Conservation (phyloP, 2,329 filamentous ascomycete genomes). For the Alternaria angustiovoidea region DNA sequence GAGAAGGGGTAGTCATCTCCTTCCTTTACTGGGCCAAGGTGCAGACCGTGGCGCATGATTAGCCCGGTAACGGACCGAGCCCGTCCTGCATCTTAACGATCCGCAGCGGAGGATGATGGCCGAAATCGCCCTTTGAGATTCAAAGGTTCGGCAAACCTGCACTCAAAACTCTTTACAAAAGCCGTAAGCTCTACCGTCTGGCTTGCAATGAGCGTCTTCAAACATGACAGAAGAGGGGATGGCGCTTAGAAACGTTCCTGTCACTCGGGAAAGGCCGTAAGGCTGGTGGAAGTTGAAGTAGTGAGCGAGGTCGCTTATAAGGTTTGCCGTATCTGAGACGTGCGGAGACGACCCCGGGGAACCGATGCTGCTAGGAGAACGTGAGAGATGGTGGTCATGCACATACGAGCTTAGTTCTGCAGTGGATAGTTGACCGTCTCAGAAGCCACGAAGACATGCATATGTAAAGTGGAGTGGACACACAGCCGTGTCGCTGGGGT, state of each 20-base stretch:
- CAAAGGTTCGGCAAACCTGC: background rate
- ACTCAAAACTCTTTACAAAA: background rate
- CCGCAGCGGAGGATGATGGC: background rate
- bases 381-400: background rate
- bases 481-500: background rate
- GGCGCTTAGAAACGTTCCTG: constrained; percentile 1
- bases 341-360: background rate
- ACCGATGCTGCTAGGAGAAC: background rate
- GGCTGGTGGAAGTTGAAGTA: background rate
- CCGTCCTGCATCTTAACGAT: constrained; percentile 1
- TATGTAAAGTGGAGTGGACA: constrained; percentile 1
- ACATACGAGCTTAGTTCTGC: background rate
- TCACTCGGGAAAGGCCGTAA: background rate
- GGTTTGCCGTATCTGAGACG: background rate
- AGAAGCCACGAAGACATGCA: constrained; percentile 7
- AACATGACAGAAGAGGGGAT: background rate
- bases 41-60: background rate
- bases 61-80: constrained; percentile 18
- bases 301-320: constrained; percentile 1
- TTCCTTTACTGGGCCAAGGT: background rate
- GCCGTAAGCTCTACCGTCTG: background rate
- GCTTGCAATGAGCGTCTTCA: background rate
- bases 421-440: background rate
- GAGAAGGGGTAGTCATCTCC: background rate
- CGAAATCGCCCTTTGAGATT: background rate